Evolutionary conservation across 2,329 filamentous ascomycete genomes (phyloP).

Genomic region (Rutstroemia sydowiana): DNA sequence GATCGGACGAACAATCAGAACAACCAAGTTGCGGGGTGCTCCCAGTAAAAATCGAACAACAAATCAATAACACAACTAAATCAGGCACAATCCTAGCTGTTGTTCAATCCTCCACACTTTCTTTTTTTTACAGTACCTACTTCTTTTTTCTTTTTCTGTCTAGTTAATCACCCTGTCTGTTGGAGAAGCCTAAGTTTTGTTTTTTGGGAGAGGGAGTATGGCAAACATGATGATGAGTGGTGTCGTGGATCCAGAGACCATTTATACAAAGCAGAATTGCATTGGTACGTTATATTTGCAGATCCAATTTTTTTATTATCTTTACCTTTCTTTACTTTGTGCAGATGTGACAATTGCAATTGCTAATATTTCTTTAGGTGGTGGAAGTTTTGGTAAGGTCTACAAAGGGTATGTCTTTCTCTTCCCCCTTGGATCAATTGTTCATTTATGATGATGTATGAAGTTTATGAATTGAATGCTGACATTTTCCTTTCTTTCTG

Average conservation of each 20-base stretch:
- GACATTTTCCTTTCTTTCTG: background rate
- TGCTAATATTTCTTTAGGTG: conserved; percentile 49
- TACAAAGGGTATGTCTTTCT: conserved; percentile 73
- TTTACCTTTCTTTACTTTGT: too few species aligned
- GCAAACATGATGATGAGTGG: conserved; percentile 35
- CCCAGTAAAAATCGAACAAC: conserved; percentile 4
- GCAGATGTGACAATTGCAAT: too few species aligned
- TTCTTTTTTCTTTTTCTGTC: conserved; percentile 4
- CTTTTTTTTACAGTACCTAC: too few species aligned
- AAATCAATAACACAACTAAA: conserved; percentile 3
- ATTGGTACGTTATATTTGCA: conserved; percentile 59
- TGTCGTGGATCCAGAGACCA: conserved; percentile 72
- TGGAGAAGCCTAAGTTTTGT: too few species aligned
- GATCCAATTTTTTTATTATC: too few species aligned
- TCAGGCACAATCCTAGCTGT: background rate
- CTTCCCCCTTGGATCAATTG: background rate
- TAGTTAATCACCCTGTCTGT: background rate
- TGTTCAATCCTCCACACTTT: too few species aligned
- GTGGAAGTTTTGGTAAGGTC: conserved; percentile 96
- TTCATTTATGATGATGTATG: background rate
- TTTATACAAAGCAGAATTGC: conserved; percentile 90
- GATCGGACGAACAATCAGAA: too few species aligned
- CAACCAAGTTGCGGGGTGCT: conserved; percentile 5
- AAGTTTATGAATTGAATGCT: too few species aligned
- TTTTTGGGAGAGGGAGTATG: conserved; percentile 25